Percentiles rank a stretch among this genome's conserved stretches.
phyloP scores from a whole-genome alignment of 148 eudicot species.

The Rhododendron molle region DNA sequence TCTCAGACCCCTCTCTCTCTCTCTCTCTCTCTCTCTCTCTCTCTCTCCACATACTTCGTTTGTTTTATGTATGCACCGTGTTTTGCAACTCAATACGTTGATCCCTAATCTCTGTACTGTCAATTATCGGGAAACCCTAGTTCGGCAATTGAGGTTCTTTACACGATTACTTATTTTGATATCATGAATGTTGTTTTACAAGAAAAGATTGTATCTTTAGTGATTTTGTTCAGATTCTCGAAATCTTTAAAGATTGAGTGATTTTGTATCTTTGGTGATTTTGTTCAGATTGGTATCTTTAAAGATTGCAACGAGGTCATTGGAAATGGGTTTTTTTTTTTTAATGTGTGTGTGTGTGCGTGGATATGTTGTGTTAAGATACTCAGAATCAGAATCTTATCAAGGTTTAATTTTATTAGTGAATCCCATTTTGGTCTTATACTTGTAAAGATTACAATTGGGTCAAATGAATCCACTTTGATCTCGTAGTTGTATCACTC shows the following conservation, averaged over 20 bases:
- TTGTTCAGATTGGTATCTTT: neutral
- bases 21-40: slow-evolving; percentile 24
- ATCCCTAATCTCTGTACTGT: neutral
- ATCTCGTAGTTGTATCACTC: neutral
- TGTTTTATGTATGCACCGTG: neutral
- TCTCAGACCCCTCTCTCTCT: slow-evolving; percentile 6
- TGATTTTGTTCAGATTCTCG: neutral
- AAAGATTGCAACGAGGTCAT: neutral
- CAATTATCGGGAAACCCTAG: too few species aligned
- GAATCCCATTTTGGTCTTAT: neutral
- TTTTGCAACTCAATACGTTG: neutral
- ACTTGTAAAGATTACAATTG: neutral
- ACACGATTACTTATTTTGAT: neutral
- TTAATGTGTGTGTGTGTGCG: neutral
- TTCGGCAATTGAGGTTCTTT: neutral
- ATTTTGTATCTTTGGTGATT: neutral
- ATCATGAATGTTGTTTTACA: too few species aligned
- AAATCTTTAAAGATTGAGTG: neutral
- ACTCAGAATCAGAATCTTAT: neutral
- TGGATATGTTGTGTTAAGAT: neutral
- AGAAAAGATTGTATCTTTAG: neutral
- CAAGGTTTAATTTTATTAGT: neutral
- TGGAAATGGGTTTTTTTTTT: neutral
- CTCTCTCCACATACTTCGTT: neutral
- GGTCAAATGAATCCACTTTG: neutral